A percentile compares a stretch with the other conserved stretches of the same genome.
Conservation (phyloP, 192 early-diverging fungal species). For the Geosiphon pyriformis region DNA sequence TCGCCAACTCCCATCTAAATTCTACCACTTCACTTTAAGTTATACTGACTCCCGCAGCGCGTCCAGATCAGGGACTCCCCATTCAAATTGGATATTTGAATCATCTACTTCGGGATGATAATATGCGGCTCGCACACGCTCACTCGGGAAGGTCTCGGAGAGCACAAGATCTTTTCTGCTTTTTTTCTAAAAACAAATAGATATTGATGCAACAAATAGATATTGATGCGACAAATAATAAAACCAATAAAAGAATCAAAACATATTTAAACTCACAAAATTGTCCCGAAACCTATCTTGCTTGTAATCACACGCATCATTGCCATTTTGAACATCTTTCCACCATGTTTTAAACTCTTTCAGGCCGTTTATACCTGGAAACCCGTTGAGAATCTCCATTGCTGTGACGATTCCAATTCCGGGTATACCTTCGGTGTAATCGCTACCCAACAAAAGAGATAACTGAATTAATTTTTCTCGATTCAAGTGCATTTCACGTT, state of each 20-base stretch:
- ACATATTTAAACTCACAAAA: slow-evolving; percentile 37
- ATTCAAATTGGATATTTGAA: slow-evolving; percentile 52
- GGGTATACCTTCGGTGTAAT: slow-evolving; percentile 88
- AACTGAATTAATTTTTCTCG: slow-evolving; percentile 73
- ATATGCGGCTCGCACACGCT: slow-evolving; percentile 74
- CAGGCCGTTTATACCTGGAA: slow-evolving; percentile 45
- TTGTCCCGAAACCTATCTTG: slow-evolving; percentile 28
- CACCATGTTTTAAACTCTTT: slow-evolving; percentile 56
- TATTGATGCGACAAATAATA: background rate
- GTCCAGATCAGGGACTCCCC: slow-evolving; percentile 71
- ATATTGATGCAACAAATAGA: background rate
- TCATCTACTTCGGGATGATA: slow-evolving; percentile 69
- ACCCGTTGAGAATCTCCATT: slow-evolving; percentile 84
- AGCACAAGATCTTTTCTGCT: slow-evolving; percentile 61
- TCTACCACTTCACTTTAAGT: background rate
- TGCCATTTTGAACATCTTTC: slow-evolving; percentile 41
- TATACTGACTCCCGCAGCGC: slow-evolving; percentile 39
- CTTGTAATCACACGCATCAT: slow-evolving; percentile 1
- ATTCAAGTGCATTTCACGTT: slow-evolving; percentile 59
- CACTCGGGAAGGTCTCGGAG: slow-evolving; percentile 75
- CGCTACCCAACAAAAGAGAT: slow-evolving; percentile 91
- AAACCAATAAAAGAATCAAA: slow-evolving; percentile 11
- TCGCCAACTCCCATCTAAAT: background rate
- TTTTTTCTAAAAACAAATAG: slow-evolving; percentile 43
- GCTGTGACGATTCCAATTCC: slow-evolving; percentile 84